Evolutionary conservation across 495 filamentous ascomycete species (phyloP), one percentile per base, ranked within the genome.

Genomic region (Tuber indicum): DNA sequence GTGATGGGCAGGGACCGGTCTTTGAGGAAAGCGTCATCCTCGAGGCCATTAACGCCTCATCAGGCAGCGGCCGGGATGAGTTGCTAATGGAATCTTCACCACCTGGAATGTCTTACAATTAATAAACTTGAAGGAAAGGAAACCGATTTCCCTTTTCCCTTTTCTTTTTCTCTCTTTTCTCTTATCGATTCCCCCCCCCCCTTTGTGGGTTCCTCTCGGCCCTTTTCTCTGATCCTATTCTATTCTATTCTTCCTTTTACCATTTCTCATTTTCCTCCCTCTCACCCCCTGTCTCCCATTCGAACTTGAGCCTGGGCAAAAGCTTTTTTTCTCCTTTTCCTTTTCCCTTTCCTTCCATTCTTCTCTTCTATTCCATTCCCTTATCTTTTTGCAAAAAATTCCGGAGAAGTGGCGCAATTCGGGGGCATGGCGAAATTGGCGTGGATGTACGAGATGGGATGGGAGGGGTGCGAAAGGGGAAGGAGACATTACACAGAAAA

Each of bases 1-100:
- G 95, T 82, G 91, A 97, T 86, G 95, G 95, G 10, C 90, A 92
- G 81, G 95, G 95, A 0, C 94, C 95, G 7, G 94, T 94, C 26
- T 98, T 97, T 84, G 91, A 91, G 76, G 95, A 97, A 84, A 85
- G 88, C 10, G 89, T 89, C 69, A 90, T 98, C 26, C 84, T 90
- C 62, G 85, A 87, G 79, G 93, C 92, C 26, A 94, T 99, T 81
- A 89, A 93, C 85, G 89, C 91, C 78, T 93, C 93, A 82, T 90
- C 89, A 23, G 91, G 89, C 36, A 89, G 87, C 73, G 90, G 91
- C 47, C 90, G 88, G 77, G 93, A 96, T 83, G 92, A 93, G 80
- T 84, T 95, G 10, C 66, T 83, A n/a, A 73, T 81, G 19, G 79
- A 81, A 70, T 76, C 78, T 32, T 78, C 78, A 71, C 49, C 49